phyloP scores from a whole-genome alignment of 768 basidiomycete species.

The Galerina sulciceps region DNA sequence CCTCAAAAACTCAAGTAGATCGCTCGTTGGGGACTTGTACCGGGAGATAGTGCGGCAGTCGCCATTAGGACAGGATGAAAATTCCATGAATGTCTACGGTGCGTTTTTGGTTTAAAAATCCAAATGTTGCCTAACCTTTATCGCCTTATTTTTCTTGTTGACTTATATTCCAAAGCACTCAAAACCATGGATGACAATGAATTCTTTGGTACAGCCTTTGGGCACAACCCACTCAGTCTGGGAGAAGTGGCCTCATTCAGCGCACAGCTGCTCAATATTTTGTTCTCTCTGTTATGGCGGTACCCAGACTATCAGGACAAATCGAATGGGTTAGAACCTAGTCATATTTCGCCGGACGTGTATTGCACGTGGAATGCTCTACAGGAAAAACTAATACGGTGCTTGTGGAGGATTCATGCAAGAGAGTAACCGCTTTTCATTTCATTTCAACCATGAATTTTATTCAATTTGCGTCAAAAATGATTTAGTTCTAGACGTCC shows the following conservation, averaged over 20 bases:
- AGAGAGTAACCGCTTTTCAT: slow-evolving; percentile 68
- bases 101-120: slow-evolving; percentile 11
- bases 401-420: slow-evolving; percentile 82
- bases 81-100: slow-evolving; percentile 28
- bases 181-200: slow-evolving; percentile 97
- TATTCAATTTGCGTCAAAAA: slow-evolving; percentile 2
- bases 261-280: slow-evolving; percentile 80
- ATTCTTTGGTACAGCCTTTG: slow-evolving; percentile 68
- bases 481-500: slow-evolving; percentile 72
- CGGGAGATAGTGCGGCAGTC: slow-evolving; percentile 65
- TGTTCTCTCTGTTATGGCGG: slow-evolving; percentile 68
- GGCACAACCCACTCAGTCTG: slow-evolving; percentile 74
- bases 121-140: neutral
- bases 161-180: slow-evolving; percentile 83
- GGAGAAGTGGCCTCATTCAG: slow-evolving; percentile 83
- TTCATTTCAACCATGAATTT: neutral
- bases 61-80: slow-evolving; percentile 64
- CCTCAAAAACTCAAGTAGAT: slow-evolving; percentile 51
- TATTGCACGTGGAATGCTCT: slow-evolving; percentile 68
- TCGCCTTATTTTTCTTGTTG: slow-evolving; percentile 63
- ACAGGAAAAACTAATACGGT: slow-evolving; percentile 75
- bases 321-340: slow-evolving; percentile 20
- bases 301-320: slow-evolving; percentile 31
- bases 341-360: slow-evolving; percentile 33
- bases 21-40: slow-evolving; percentile 77